phyloP scores from a whole-genome alignment of 345 rosid genomes.

The Eucalyptus tenuipes region DNA sequence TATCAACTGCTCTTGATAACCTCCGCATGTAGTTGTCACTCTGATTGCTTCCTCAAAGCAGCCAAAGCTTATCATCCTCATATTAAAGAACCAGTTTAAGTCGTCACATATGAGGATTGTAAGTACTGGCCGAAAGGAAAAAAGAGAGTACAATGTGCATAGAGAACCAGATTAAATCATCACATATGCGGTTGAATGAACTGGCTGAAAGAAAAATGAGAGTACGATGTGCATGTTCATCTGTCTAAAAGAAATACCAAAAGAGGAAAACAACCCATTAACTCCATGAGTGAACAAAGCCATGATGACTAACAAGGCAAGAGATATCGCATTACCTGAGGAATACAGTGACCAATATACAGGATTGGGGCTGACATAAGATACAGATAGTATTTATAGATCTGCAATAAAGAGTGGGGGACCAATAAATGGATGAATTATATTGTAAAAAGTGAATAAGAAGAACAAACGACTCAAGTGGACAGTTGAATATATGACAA shows the following conservation, averaged over 20 bases:
- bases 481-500: background rate
- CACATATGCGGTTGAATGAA: background rate
- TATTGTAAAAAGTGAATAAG: background rate
- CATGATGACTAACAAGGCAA: background rate
- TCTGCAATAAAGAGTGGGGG: constrained; percentile 32
- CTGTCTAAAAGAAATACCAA: background rate
- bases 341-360: constrained; percentile 44
- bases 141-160: background rate
- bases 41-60: background rate
- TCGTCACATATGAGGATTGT: background rate
- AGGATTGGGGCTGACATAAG: constrained; percentile 38
- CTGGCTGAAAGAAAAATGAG: background rate
- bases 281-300: background rate
- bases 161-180: background rate
- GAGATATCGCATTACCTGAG: constrained; percentile 45
- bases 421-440: background rate
- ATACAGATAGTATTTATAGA: constrained; percentile 44
- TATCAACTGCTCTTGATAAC: background rate
- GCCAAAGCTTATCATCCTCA: background rate
- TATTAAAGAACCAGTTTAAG: background rate
- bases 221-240: background rate
- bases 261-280: background rate
- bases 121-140: background rate
- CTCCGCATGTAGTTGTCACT: background rate
- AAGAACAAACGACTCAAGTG: background rate